These are phyloP conservation scores for Trichophyton benhamiae DNA, from an alignment of 2,329 filamentous ascomycete genomes.

Conservation along the genomic window DNA sequence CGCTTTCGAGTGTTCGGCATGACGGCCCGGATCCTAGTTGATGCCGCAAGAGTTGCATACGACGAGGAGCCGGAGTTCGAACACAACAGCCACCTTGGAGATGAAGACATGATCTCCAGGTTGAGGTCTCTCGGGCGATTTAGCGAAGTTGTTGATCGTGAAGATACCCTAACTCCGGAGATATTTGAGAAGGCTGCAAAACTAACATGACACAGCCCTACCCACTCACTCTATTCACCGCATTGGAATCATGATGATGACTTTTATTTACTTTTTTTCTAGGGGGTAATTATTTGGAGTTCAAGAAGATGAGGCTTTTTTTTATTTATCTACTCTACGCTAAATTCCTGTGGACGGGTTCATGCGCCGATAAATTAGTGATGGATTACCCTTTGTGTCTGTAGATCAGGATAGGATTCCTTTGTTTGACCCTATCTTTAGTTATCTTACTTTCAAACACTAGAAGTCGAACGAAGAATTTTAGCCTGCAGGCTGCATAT, in stretches of 20 bases:
- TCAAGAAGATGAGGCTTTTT: slow-evolving; percentile 1
- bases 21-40: slow-evolving; percentile 82
- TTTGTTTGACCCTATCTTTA: slow-evolving; percentile 1
- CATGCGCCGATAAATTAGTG: neutral
- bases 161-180: slow-evolving; percentile 42
- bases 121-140: slow-evolving; percentile 46
- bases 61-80: slow-evolving; percentile 74
- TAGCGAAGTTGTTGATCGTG: slow-evolving; percentile 38
- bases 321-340: neutral
- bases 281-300: neutral
- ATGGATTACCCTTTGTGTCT: neutral
- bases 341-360: neutral
- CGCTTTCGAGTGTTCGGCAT: slow-evolving; percentile 87
- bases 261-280: neutral
- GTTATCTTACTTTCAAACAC: neutral
- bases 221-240: neutral
- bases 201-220: slow-evolving; percentile 21
- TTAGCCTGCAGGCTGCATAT: neutral
- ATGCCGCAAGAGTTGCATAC: slow-evolving; percentile 76
- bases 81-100: slow-evolving; percentile 51
- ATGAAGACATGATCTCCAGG: slow-evolving; percentile 52
- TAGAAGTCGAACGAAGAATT: neutral
- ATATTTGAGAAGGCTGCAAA: slow-evolving; percentile 41
- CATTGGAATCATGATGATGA: neutral
- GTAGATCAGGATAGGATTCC: neutral